phyloP scores from a whole-genome alignment of 1,284 basidiomycete species.

The Neonothopanus nambi region DNA sequence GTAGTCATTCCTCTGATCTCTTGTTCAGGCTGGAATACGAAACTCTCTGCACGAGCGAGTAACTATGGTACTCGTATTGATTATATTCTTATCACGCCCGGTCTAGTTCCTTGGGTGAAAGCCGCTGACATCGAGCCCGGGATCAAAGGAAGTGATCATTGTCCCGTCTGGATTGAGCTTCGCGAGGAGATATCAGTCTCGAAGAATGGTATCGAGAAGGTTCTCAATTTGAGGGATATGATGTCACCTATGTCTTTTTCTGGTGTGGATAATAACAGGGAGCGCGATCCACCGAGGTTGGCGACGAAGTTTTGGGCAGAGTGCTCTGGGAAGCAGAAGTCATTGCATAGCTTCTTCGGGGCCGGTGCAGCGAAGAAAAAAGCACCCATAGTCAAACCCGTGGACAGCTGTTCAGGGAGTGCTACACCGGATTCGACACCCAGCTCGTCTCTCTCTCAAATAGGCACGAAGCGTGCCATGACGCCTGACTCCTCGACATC shows the following conservation, averaged over 20 bases:
- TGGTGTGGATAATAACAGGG: background rate
- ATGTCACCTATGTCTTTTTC: background rate
- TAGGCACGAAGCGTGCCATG: background rate
- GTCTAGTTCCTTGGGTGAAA: slow-evolving; percentile 90
- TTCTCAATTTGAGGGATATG: slow-evolving; percentile 59
- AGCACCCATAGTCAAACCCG: background rate
- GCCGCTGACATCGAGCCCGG: slow-evolving; percentile 84
- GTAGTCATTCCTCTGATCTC: background rate
- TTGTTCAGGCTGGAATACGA: slow-evolving; percentile 86
- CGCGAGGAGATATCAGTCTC: slow-evolving; percentile 72
- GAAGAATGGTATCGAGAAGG: slow-evolving; percentile 21
- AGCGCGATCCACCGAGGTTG: slow-evolving; percentile 62
- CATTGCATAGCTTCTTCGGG: slow-evolving; percentile 77
- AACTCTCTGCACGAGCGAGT: slow-evolving; percentile 85
- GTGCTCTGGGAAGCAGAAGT: slow-evolving; percentile 80
- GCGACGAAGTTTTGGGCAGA: slow-evolving; percentile 84
- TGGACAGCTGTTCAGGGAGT: background rate
- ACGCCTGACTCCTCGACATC: background rate
- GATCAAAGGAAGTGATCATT: slow-evolving; percentile 94
- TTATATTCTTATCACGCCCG: slow-evolving; percentile 86
- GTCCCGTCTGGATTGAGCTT: slow-evolving; percentile 91
- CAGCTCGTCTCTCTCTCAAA: background rate
- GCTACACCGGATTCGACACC: background rate
- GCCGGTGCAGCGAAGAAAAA: slow-evolving; percentile 31
- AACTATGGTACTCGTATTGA: slow-evolving; percentile 97